Conservation (phyloP, 495 filamentous ascomycete species). For the Neurospora africana region DNA sequence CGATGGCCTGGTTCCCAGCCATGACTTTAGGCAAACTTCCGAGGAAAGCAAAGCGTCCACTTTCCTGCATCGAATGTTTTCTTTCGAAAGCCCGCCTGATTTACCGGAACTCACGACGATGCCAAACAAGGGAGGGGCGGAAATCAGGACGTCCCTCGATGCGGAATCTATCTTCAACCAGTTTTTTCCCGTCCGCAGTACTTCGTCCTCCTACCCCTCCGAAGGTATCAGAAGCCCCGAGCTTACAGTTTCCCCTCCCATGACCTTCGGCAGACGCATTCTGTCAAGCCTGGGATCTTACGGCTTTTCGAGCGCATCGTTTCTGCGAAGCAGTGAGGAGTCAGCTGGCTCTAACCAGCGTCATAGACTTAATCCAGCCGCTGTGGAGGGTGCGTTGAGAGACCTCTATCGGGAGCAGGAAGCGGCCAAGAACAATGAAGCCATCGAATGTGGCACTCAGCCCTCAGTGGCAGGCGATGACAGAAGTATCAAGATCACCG, state of each 20-base stretch:
- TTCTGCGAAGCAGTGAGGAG: not conserved
- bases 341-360: not conserved
- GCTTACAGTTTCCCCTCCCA: conserved; percentile 13
- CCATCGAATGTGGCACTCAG: not conserved
- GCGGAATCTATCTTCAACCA: not conserved
- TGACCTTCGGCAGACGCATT: conserved; percentile 13
- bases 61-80: conserved; percentile 6
- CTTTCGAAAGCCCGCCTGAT: conserved; percentile 10
- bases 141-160: not conserved
- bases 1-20: not conserved
- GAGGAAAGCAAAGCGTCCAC: not conserved
- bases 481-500: not conserved
- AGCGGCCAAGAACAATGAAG: not conserved
- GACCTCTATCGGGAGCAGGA: not conserved
- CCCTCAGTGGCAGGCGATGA: not conserved
- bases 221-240: conserved; percentile 16
- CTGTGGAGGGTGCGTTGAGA: not conserved
- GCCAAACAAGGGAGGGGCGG: conserved; percentile 7
- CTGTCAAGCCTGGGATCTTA: conserved; percentile 6
- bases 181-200: conserved; percentile 6
- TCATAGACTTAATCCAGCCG: not conserved
- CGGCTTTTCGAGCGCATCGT: not conserved
- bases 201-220: conserved; percentile 18
- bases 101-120: conserved; percentile 5
- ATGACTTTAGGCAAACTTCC: not conserved